Conservation (phyloP, 176 grass and related monocot genomes). For the Zizania latifolia region DNA sequence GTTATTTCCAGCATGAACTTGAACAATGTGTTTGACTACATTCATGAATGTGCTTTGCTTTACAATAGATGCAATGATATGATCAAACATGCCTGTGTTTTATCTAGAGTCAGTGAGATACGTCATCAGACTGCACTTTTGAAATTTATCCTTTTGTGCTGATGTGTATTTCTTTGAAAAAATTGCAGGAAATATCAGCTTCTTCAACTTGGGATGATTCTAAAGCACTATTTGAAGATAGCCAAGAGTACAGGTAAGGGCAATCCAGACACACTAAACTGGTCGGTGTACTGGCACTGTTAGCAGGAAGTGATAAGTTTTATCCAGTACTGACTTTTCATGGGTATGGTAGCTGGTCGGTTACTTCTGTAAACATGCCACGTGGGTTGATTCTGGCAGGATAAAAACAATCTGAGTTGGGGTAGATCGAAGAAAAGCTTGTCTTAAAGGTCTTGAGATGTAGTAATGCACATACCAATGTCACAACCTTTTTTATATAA, state of each 20-base stretch:
- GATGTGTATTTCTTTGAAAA: constrained; percentile 19
- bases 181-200: constrained; percentile 70
- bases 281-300: background rate
- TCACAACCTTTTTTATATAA: background rate
- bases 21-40: background rate
- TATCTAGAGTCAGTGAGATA: background rate
- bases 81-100: background rate
- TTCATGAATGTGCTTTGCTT: constrained; percentile 1
- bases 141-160: background rate
- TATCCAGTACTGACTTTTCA: background rate
- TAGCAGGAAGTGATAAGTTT: background rate
- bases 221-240: constrained; percentile 61
- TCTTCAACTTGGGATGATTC: constrained; percentile 80
- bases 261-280: background rate
- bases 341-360: background rate
- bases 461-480: background rate
- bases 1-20: background rate
- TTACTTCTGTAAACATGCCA: background rate
- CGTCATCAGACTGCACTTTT: background rate
- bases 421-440: background rate
- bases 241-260: constrained; percentile 66
- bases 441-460: background rate
- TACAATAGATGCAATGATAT: background rate
- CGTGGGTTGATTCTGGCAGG: background rate
- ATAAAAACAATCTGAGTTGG: background rate